Conservation (phyloP, 306 rosid genomes). For the Neltuma alba region DNA sequence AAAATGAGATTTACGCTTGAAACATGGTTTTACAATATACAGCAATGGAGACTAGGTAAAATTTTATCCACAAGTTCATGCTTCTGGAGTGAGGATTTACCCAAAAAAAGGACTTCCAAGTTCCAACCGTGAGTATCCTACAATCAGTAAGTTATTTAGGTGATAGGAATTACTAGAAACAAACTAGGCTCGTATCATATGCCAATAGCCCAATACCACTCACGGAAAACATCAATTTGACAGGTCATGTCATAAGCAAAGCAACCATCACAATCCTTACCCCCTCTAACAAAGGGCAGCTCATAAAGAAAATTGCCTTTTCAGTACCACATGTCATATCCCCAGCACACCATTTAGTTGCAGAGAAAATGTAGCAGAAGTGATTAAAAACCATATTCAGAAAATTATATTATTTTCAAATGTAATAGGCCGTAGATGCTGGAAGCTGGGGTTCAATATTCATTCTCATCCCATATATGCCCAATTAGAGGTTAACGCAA, state of each 20-base stretch:
- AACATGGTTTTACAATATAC: background rate
- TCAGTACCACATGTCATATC: background rate
- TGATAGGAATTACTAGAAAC: background rate
- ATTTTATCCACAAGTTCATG: constrained; percentile 37
- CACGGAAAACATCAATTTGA: background rate
- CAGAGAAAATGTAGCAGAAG: constrained; percentile 29
- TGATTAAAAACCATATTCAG: background rate
- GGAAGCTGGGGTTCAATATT: background rate
- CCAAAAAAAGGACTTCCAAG: background rate
- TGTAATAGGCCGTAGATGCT: background rate
- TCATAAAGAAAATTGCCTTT: background rate
- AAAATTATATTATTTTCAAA: background rate
- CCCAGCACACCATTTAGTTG: background rate
- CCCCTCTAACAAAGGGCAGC: background rate
- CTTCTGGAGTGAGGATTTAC: background rate
- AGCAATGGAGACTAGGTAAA: no score
- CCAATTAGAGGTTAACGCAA: background rate
- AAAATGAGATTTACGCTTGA: background rate
- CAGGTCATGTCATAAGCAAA: constrained; percentile 1
- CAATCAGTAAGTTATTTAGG: background rate
- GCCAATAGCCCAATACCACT: constrained; percentile 7
- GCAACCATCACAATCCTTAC: background rate
- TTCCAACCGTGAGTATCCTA: background rate
- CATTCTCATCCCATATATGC: background rate
- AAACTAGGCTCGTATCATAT: background rate